Evolutionary conservation across 768 basidiomycete species (phyloP), one percentile per base, ranked within the genome.

Genomic region (Leccinum truebloodii): DNA sequence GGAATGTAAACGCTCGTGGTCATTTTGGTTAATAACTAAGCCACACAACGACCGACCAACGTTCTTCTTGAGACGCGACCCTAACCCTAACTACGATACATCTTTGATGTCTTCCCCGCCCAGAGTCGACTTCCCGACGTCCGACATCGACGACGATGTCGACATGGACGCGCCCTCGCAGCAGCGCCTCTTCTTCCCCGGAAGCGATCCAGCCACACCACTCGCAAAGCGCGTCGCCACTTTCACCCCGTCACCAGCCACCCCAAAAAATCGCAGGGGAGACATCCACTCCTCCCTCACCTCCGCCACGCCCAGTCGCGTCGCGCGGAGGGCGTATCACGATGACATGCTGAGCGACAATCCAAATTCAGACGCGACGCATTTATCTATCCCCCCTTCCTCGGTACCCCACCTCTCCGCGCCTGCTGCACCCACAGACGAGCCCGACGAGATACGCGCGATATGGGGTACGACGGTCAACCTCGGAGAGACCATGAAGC

Each of bases 391-490:
- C 12, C 86, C 87, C 10, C 71, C 78, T 22, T 88, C 87, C 4
- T 86, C 83, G 55, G 82, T 69, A 13, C 79, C 76, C 28, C 76
- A 75, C 56, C 83, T 87, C 46, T 90, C 88, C 56, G 90, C 81
- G 7, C 86, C 82, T 16, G 82, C 78, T 30, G 80, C 73, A 1
- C 85, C 83, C 14, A 85, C 83, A 13, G 90, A 89, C 61, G 88
- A 89, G 57, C 89, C 88, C 0, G 91, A 92, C 59, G 92, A 92
- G 65, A 90, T 94, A 54, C 83, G 92, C 57, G 94, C 94, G 24
- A 93, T 99, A 62, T 99, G 97, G 96, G 97, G 97, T 32, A 99
- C 97, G 0, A 95, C 93, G 2, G 95, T 99, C 67, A 91, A 92
- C 65, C 81, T 99, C 28, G 83, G 86, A 3, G 91, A 96, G 72